These are phyloP conservation scores for Phytophthora pini DNA, from an alignment of 352 stramenopile species.

Conservation along the genomic window DNA sequence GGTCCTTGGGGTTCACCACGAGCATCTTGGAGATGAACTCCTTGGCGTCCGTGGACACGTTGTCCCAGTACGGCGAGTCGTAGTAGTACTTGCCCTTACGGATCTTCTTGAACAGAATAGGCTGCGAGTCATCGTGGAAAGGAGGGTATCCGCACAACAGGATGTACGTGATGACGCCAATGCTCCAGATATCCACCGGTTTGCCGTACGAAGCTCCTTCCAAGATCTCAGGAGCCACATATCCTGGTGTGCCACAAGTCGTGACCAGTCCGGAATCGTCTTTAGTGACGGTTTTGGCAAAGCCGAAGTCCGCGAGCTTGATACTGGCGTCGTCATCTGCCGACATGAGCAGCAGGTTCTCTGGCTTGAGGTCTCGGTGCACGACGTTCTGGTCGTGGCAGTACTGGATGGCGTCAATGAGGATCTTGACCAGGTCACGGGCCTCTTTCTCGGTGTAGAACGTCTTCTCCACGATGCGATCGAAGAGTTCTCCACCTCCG, in stretches of 20 bases:
- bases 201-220: constrained; percentile 83
- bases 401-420: constrained; percentile 85
- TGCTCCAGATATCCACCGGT: constrained; percentile 88
- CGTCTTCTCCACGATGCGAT: constrained; percentile 90
- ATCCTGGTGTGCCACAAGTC: constrained; percentile 79
- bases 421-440: constrained; percentile 81
- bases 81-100: constrained; percentile 88
- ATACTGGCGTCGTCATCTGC: constrained; percentile 88
- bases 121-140: constrained; percentile 95
- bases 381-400: constrained; percentile 90
- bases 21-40: constrained; percentile 91
- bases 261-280: constrained; percentile 70
- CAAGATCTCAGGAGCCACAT: constrained; percentile 88
- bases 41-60: constrained; percentile 89
- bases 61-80: constrained; percentile 91
- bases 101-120: constrained; percentile 92
- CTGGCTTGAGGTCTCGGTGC: constrained; percentile 83
- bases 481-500: constrained; percentile 88
- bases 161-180: constrained; percentile 92
- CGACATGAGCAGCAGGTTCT: constrained; percentile 89
- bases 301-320: constrained; percentile 94
- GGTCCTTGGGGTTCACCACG: constrained; percentile 79
- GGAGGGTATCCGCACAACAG: constrained; percentile 85
- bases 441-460: constrained; percentile 90
- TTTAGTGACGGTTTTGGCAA: constrained; percentile 87